phyloP scores from a whole-genome alignment of 768 basidiomycete genomes.

The Rubroboletus pulcherrimus region DNA sequence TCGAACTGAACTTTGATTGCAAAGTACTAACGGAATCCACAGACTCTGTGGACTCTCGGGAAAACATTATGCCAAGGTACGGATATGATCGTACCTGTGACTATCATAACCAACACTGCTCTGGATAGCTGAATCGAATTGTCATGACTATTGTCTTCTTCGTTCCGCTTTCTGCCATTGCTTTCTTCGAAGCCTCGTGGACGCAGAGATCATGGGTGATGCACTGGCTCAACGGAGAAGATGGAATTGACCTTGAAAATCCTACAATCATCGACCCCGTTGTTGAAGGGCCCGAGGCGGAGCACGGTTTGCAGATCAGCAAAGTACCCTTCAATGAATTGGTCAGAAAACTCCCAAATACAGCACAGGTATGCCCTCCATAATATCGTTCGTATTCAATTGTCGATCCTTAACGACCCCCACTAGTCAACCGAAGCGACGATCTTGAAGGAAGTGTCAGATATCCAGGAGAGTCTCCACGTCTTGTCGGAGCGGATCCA shows the following conservation, averaged over 20 bases:
- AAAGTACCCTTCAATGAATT: constrained; percentile 68
- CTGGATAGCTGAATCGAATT: constrained; percentile 61
- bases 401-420: constrained; percentile 1
- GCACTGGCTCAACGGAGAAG: constrained; percentile 58
- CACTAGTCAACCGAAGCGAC: constrained; percentile 65
- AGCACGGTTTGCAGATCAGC: constrained; percentile 59
- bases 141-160: constrained; percentile 83
- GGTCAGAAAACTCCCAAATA: constrained; percentile 70
- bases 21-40: constrained; percentile 1
- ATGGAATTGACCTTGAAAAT: constrained; percentile 56
- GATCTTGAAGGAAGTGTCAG: constrained; percentile 60
- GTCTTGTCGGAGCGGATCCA: constrained; percentile 36
- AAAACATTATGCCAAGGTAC: constrained; percentile 58
- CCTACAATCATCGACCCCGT: constrained; percentile 56
- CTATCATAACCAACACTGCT: constrained; percentile 1
- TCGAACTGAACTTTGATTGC: not conserved
- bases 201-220: constrained; percentile 60
- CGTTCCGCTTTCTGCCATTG: constrained; percentile 69
- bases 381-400: not conserved
- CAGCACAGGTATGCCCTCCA: constrained; percentile 51
- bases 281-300: constrained; percentile 52
- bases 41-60: constrained; percentile 46
- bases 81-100: not conserved
- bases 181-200: constrained; percentile 65
- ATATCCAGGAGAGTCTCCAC: constrained; percentile 44